Evolutionary conservation across 345 rosid species (phyloP).

Genomic region (Sisymbrium altissimum): DNA sequence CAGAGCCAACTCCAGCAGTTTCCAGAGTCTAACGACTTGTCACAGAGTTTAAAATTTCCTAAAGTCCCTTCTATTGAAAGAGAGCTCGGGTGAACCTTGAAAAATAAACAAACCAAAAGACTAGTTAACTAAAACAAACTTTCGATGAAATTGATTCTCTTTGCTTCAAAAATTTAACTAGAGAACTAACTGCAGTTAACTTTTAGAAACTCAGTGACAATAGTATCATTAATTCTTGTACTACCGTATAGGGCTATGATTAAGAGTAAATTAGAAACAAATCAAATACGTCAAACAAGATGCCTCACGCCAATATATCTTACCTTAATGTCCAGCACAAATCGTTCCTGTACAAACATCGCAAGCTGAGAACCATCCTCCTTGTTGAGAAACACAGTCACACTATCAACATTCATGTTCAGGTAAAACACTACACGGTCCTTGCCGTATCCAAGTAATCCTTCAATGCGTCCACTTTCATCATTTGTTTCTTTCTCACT

Average conservation of each 20-base stretch:
- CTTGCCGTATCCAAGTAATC: slow-evolving; percentile 92
- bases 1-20: slow-evolving; percentile 94
- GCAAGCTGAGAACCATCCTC: slow-evolving; percentile 98
- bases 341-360: slow-evolving; percentile 91
- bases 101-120: slow-evolving; percentile 28
- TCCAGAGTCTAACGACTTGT: slow-evolving; percentile 76
- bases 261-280: not conserved
- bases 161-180: not conserved
- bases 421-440: slow-evolving; percentile 86
- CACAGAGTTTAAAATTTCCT: slow-evolving; percentile 93
- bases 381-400: slow-evolving; percentile 83
- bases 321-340: slow-evolving; percentile 89
- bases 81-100: slow-evolving; percentile 88
- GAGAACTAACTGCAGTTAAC: slow-evolving; percentile 7
- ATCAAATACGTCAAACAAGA: slow-evolving; percentile 4
- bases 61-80: slow-evolving; percentile 85
- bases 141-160: slow-evolving; percentile 5
- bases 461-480: slow-evolving; percentile 70
- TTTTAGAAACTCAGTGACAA: not conserved
- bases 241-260: not conserved
- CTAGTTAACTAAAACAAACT: not conserved
- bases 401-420: slow-evolving; percentile 85
- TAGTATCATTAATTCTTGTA: not conserved
- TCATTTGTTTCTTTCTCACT: slow-evolving; percentile 60
- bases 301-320: slow-evolving; percentile 11